Evolutionary conservation across 257 asterid species (phyloP).

Genomic region (Penstemon barbatus): DNA sequence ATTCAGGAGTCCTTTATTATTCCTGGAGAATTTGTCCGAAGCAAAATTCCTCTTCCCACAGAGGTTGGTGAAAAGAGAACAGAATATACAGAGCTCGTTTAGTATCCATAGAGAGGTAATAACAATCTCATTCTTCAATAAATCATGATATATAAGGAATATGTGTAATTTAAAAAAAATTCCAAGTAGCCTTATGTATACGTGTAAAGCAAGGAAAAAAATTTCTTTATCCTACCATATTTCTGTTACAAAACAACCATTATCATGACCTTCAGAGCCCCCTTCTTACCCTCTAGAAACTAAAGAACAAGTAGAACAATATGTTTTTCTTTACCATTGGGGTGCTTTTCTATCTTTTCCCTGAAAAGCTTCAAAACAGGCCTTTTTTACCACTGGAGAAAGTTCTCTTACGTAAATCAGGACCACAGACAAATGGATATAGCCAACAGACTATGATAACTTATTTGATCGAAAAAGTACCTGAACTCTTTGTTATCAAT

Average conservation of each 20-base stretch:
- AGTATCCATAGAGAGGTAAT: neutral
- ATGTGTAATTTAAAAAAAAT: neutral
- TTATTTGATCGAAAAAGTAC: slow-evolving; percentile 36
- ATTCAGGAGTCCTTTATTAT: neutral
- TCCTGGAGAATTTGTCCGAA: neutral
- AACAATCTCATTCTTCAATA: slow-evolving; percentile 2
- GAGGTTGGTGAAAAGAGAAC: neutral
- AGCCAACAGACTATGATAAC: slow-evolving; percentile 14
- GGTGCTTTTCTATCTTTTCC: neutral
- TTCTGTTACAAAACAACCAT: neutral
- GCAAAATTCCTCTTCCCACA: neutral
- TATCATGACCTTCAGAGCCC: neutral
- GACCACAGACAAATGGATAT: slow-evolving; percentile 9
- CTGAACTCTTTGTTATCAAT: slow-evolving; percentile 70
- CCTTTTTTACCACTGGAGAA: too few species aligned
- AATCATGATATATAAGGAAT: neutral
- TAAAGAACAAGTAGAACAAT: neutral
- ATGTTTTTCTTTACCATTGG: neutral
- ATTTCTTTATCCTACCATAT: neutral
- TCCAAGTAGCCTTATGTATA: neutral
- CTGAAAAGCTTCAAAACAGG: too few species aligned
- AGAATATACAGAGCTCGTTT: neutral
- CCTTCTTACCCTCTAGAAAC: neutral
- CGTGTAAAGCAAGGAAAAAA: slow-evolving; percentile 4
- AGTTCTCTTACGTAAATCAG: slow-evolving; percentile 2